Evolutionary conservation across 225 moss, liverwort and hornwort species (phyloP), one percentile per base, ranked within the genome.

Genomic region (Bryoerythrophyllum caledonicum): DNA sequence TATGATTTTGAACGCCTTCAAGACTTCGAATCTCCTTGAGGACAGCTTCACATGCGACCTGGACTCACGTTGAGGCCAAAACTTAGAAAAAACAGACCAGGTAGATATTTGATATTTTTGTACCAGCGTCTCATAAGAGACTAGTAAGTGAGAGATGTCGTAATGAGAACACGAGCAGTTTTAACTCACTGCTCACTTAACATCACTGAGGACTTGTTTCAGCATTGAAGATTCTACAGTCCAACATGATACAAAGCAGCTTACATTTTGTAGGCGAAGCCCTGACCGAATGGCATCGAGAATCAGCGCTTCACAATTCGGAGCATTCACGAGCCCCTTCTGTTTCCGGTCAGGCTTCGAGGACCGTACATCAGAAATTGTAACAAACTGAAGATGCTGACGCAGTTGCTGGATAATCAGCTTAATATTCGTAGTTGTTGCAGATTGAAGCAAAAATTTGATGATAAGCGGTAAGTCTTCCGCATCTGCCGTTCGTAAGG

Each of bases 251-350:
- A 68, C 19, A 59, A 80, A 44, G 38, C 71, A 25, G 81, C 93
- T 80, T 90, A 95, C 94, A 85, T 88, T 92, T 66, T 95, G 90
- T 75, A 95, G 79, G 40, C 91, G 94, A 80, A 95, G 82, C 67
- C 94, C 94, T 63, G 94, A 92, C 52, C 92, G 94, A 73, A 95
- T 92, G 56, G 94, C 89, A 65, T 92, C 94, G 44, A 95, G 92
- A 72, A 95, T 89, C 65, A 95, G 79, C 44, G 92, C 89, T 83
- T 95, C 94, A 74, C 88, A 91, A 79, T 89, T 90, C 64, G 89
- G 82, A 76, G 90, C 81, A 55, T 79, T 91, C 73, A 88, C 86
- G 68, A 88, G 83, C 30, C 94, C 92, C 78, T 95, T 95, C 75
- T 90, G 87, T 78, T 95, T 95, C 46, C 87, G 80, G 81, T 92